Evolutionary conservation across 192 early-diverging fungal species (phyloP), one percentile per base, ranked within the genome.

Genomic region (Coemansia sp.): DNA sequence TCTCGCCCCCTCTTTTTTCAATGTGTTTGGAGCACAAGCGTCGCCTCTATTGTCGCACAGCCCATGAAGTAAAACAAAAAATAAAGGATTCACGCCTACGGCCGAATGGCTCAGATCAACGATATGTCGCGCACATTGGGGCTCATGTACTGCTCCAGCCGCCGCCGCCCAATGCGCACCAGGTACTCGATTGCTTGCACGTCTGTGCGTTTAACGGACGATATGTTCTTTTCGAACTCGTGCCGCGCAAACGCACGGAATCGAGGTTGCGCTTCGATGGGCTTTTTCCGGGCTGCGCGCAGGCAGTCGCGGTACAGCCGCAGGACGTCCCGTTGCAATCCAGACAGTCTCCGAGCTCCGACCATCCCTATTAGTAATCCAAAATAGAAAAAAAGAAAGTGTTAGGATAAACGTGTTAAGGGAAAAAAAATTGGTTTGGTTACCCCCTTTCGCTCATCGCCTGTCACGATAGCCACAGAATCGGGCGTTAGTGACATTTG

Each of bases 181-280:
- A 91, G 75, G 50, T 89, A 87, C 68, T 91, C 89, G 25, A 89
- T 89, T 3, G 89, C 86, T 13, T 84, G 66, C 70, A 89, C 87
- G 56, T 91, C 89, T 4, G 77, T 74, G 63, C 82, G 84, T 25
- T 76, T 80, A 9, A 88, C 59, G 33, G 66, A 53, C 33, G 41
- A 71, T 20, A 85, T 74, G 59, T 87, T 82, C 57, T 82, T 75
- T 29, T 83, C 79, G 77, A 91, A 91, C 68, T 89, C 85, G 61
- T 82, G 83, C 35, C 89, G 84, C 34, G 88, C 86, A 64, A 88
- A 89, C 33, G 84, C 76, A 25, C 87, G 79, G 63, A 91, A 91
- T 57, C 83, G 87, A 15, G 85, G 79, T 43, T 81, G 81, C 66
- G 81, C 81, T 15, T 74, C 85, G 75, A 84, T 67, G 5, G 89